Base-by-base conservation (phyloP, 2,329 filamentous ascomycete genomes). In the Penicillium sumatraense region DNA sequence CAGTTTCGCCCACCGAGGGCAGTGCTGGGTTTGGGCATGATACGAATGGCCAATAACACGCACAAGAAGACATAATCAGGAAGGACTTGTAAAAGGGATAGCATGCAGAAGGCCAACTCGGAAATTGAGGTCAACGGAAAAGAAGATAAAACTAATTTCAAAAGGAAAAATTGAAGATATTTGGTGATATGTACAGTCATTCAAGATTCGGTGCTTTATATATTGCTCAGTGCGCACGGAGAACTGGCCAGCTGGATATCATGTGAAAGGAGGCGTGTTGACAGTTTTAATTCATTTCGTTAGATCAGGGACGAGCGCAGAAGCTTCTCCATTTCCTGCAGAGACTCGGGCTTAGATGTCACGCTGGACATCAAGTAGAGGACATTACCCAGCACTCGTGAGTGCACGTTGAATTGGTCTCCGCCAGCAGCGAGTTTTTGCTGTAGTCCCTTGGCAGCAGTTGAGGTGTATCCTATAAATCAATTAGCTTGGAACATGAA, bases 331-430 rank as follows among this genome's bases (percentile, higher is more conserved):
- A 81, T 65, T 38, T 65, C 70, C 20, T 59, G 62, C 38, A 82
- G 49, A 5, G 75, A 75, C 50, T 77, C 74, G n/a, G 67, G 61
- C 20, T 70, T 75, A 0, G 80, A 80, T 1, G 78, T 83, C 62
- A 82, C 68, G 53, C 83, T 83, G 7, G 82, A 79, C 83, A 87
- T 86, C 31, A 86, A 69, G 64, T 87, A 86, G 16, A 86, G 72
- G 13, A 86, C 80, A 66, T 86, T 86, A 0, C 84, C 84, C 20
- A 86, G 70, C 4, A 86, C 81, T n/a, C 84, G 74, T 3, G 81
- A 84, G 64, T 87, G 84, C 3, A 86, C 77, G 10, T 78, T 78
- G 48, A 79, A 75, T 7, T 74, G 62, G 18, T 77, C 62, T 2
- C 65, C 64, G 2, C 69, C 65, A 2, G 72, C 68, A 6, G 81